Evolutionary conservation across 768 basidiomycete genomes (phyloP).

Genomic region (Xerocomellus amylosporus): DNA sequence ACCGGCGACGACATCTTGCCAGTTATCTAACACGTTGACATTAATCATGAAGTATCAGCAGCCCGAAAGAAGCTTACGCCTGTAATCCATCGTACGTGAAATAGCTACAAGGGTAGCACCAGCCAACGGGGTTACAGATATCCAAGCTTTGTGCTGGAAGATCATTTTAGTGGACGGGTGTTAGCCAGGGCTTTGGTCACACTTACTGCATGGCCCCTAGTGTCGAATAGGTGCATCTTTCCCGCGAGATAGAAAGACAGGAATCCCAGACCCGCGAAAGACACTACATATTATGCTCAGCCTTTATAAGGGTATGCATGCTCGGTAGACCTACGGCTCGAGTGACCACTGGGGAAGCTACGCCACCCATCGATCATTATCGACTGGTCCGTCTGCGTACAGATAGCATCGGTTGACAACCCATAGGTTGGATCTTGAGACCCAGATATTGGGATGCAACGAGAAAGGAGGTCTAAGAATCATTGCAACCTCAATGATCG

Average conservation of each 20-base stretch:
- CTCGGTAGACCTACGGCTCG: slow-evolving; percentile 58
- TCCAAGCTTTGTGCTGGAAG: slow-evolving; percentile 73
- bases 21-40: slow-evolving; percentile 60
- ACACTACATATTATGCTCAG: slow-evolving; percentile 48
- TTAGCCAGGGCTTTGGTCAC: background rate
- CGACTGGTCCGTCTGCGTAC: slow-evolving; percentile 61
- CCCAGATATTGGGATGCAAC: slow-evolving; percentile 65
- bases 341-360: slow-evolving; percentile 91
- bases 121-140: slow-evolving; percentile 70
- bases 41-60: slow-evolving; percentile 11
- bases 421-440: slow-evolving; percentile 69
- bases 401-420: slow-evolving; percentile 71
- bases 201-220: slow-evolving; percentile 65
- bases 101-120: slow-evolving; percentile 79
- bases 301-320: background rate
- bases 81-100: slow-evolving; percentile 88
- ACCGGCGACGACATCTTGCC: slow-evolving; percentile 87
- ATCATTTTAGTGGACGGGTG: background rate
- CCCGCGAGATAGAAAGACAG: slow-evolving; percentile 86
- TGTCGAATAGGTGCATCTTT: slow-evolving; percentile 89
- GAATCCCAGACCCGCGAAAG: slow-evolving; percentile 91
- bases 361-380: slow-evolving; percentile 82
- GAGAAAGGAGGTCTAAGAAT: slow-evolving; percentile 30
- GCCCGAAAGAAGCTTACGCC: slow-evolving; percentile 47
- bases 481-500: background rate